Conservation (phyloP, 78 protist genomes). For the Tieghemostelium lacteum region DNA sequence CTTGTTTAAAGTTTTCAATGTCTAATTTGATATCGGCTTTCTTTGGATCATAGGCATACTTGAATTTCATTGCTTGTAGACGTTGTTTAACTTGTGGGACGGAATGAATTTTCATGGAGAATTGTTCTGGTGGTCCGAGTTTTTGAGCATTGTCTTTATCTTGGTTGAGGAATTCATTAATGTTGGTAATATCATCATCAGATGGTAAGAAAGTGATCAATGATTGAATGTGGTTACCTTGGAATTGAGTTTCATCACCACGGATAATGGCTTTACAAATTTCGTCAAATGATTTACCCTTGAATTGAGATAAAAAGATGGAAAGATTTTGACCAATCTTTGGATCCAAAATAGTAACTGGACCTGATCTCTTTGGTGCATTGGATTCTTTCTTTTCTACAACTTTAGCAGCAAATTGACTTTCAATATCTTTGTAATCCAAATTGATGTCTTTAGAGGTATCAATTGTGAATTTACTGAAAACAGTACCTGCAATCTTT, state of each 20-base stretch:
- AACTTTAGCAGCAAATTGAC: conserved; percentile 73
- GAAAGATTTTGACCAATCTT: conserved; percentile 68
- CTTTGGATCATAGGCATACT: conserved; percentile 46
- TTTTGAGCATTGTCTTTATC: conserved; percentile 34
- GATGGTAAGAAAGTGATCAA: conserved; percentile 74
- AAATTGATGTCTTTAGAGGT: conserved; percentile 60
- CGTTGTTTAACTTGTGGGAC: conserved; percentile 68
- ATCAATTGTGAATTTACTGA: conserved; percentile 57
- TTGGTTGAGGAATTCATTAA: conserved; percentile 66
- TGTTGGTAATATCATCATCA: conserved; percentile 70
- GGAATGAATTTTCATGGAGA: conserved; percentile 54
- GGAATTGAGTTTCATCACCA: conserved; percentile 69
- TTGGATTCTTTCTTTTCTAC: conserved; percentile 75
- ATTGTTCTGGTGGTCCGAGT: conserved; percentile 69
- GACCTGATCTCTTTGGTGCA: conserved; percentile 54
- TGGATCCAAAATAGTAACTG: conserved; percentile 66
- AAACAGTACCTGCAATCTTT: conserved; percentile 73
- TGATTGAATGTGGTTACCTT: conserved; percentile 70
- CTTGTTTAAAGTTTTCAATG: conserved; percentile 60
- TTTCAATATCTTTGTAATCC: conserved; percentile 75
- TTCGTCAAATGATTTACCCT: conserved; percentile 65
- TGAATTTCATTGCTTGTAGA: conserved; percentile 56
- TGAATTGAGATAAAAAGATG: conserved; percentile 82
- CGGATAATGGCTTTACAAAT: conserved; percentile 34
- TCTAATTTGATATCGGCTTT: conserved; percentile 58